Percentiles rank a stretch among this genome's conserved stretches.
Evolutionary conservation across 768 basidiomycete genomes (phyloP).

Genomic region (Termitomyces heimii): DNA sequence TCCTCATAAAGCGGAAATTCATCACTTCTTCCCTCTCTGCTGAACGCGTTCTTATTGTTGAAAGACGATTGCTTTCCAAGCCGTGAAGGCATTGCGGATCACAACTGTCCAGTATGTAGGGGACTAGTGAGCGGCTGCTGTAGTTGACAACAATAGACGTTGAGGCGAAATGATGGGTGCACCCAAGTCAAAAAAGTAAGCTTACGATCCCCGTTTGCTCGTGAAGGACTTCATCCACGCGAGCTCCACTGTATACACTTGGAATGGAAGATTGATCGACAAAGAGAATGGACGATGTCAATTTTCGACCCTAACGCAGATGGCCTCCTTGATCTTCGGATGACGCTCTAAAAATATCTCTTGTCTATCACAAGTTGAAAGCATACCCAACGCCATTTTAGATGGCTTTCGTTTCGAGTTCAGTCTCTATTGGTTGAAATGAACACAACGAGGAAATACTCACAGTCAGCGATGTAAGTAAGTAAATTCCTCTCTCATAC

Average conservation of each 20-base stretch:
- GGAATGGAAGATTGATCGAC: conserved; percentile 2
- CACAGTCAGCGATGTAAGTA: background rate
- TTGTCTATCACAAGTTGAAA: too few relatives aligned
- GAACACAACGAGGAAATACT: background rate
- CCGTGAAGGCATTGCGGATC: conserved; percentile 5
- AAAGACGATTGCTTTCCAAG: background rate
- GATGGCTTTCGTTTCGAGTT: background rate
- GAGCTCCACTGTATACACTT: background rate
- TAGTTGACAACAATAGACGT: background rate
- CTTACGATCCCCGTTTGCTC: background rate
- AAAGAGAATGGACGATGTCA: background rate
- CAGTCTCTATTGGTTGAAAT: background rate
- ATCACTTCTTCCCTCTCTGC: background rate
- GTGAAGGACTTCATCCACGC: background rate
- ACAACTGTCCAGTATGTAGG: background rate
- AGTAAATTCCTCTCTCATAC: background rate
- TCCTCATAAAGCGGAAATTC: background rate
- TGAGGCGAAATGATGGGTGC: background rate
- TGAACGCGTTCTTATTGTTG: background rate
- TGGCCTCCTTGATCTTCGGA: background rate
- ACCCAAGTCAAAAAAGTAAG: background rate
- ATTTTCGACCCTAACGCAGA: background rate
- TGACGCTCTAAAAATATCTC: background rate
- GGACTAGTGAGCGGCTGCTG: background rate
- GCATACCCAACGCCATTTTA: background rate